A percentile compares a stretch with the other conserved stretches of the same genome.
These are phyloP conservation scores for Blastobotrys capitulatus DNA, from an alignment of 1,139 yeast genomes.

Conservation along the genomic window DNA sequence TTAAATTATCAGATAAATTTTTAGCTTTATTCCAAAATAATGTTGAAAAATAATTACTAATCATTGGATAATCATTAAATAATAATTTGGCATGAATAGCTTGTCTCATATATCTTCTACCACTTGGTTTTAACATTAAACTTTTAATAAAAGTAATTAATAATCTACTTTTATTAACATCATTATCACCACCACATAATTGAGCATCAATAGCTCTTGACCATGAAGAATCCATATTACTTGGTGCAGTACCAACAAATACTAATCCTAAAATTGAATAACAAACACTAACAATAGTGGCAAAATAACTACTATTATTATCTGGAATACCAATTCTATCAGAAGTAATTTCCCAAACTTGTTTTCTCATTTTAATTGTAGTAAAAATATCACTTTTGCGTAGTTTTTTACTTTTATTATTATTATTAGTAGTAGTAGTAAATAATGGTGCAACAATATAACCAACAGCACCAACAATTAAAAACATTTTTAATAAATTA, in stretches of 20 bases:
- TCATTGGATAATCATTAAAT: neutral
- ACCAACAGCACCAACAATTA: slow-evolving; percentile 29
- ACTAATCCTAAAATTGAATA: slow-evolving; percentile 1
- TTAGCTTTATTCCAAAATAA: slow-evolving; percentile 10
- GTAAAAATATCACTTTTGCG: slow-evolving; percentile 8
- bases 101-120: slow-evolving; percentile 28
- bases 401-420: slow-evolving; percentile 2
- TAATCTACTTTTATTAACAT: slow-evolving; percentile 24
- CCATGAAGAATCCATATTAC: slow-evolving; percentile 6
- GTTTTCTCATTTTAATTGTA: slow-evolving; percentile 10
- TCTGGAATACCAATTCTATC: slow-evolving; percentile 10
- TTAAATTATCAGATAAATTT: slow-evolving; percentile 1
- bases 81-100: slow-evolving; percentile 31
- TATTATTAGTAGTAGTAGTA: neutral
- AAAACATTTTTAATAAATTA: slow-evolving; percentile 22
- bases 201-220: slow-evolving; percentile 36
- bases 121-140: slow-evolving; percentile 26
- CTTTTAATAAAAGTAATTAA: slow-evolving; percentile 29
- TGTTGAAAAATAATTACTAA: slow-evolving; percentile 2
- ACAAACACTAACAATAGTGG: neutral
- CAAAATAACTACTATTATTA: neutral
- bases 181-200: slow-evolving; percentile 35
- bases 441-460: slow-evolving; percentile 22
- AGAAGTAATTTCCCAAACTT: slow-evolving; percentile 14
- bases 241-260: neutral